These are phyloP conservation scores for Prunus campanulata DNA, from an alignment of 306 rosid genomes.

Conservation along the genomic window DNA sequence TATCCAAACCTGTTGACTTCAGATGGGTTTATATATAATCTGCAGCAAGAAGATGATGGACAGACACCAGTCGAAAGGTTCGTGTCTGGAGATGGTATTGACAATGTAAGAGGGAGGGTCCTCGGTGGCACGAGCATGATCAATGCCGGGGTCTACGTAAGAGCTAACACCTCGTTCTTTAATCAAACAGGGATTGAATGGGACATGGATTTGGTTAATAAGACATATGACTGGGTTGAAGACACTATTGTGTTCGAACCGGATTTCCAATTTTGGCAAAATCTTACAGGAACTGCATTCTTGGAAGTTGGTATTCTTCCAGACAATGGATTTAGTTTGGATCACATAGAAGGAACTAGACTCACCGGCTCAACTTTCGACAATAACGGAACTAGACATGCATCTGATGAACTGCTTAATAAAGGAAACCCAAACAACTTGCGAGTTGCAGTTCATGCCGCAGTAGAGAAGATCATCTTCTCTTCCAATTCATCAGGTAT, in stretches of 20 bases:
- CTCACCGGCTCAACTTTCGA: no score
- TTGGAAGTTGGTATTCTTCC: slow-evolving; percentile 2
- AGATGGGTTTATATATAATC: no score
- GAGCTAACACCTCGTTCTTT: slow-evolving; percentile 18
- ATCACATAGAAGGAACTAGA: slow-evolving; percentile 18
- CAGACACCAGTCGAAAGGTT: no score
- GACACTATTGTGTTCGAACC: slow-evolving; percentile 1
- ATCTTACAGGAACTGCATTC: neutral
- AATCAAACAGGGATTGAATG: neutral
- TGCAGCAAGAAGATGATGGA: no score
- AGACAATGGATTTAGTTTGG: slow-evolving; percentile 16
- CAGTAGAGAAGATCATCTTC: slow-evolving; percentile 18
- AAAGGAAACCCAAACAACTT: neutral
- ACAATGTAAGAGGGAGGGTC: no score
- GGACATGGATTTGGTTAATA: slow-evolving; percentile 22
- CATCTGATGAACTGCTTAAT: no score
- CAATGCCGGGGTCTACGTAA: neutral
- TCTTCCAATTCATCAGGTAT: neutral
- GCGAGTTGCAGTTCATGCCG: slow-evolving; percentile 16
- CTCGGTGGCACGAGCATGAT: no score
- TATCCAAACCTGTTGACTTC: neutral
- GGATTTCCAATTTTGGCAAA: slow-evolving; percentile 12
- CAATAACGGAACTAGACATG: no score
- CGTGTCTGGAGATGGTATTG: no score
- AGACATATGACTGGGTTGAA: slow-evolving; percentile 31